A percentile compares a stretch with the other conserved stretches of the same genome.
phyloP scores from a whole-genome alignment of 2,329 filamentous ascomycete genomes.

The Aspergillus japonicus region DNA sequence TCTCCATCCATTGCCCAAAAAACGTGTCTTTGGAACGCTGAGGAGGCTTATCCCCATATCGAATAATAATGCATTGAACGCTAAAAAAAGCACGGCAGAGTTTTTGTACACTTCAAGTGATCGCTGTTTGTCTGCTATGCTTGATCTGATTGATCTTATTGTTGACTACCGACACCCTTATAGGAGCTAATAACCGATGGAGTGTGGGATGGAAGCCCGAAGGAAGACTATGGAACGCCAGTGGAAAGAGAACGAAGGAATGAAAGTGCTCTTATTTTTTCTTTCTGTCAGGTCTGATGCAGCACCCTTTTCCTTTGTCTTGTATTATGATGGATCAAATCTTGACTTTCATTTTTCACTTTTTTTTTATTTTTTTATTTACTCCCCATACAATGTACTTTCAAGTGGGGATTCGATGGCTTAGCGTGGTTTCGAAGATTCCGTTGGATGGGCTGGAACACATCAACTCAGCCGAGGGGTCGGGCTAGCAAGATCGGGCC shows the following conservation, averaged over 20 bases:
- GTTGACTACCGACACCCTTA: conserved; percentile 17
- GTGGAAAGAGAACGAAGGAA: not conserved
- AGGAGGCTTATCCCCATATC: conserved; percentile 12
- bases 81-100: conserved; percentile 11
- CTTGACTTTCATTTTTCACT: not conserved
- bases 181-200: conserved; percentile 17
- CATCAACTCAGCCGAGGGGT: not conserved
- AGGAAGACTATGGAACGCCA: conserved; percentile 1
- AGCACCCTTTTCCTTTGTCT: not conserved
- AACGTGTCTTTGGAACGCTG: conserved; percentile 10
- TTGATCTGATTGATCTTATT: conserved; percentile 20
- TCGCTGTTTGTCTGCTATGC: conserved; percentile 8
- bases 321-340: not conserved
- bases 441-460: not conserved
- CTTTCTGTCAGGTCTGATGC: not conserved
- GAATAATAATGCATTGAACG: conserved; percentile 19
- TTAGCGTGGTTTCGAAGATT: not conserved
- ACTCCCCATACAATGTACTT: not conserved
- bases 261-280: not conserved
- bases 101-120: conserved; percentile 20
- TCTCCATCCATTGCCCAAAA: not conserved
- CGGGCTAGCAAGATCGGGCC: not conserved
- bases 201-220: conserved; percentile 12
- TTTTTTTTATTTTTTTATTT: no score
- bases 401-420: not conserved